A percentile compares a stretch with the other conserved stretches of the same genome.
Evolutionary conservation across 2,329 filamentous ascomycete genomes (phyloP).

Genomic region (Cadophora sp.): DNA sequence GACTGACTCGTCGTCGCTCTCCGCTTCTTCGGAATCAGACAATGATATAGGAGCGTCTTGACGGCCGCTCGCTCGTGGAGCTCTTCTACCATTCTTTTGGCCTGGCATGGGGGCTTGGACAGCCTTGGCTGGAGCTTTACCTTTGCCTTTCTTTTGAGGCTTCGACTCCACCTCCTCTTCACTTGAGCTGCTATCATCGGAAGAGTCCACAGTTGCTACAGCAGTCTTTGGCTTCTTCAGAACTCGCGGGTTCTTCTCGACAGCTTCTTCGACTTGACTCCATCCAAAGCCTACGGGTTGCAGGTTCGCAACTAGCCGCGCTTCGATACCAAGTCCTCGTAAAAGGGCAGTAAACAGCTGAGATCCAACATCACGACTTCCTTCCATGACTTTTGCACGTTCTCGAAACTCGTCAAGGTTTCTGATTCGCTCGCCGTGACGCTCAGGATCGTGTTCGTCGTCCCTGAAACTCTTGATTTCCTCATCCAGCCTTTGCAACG

Average conservation of each 20-base stretch:
- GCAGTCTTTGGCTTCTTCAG: constrained; percentile 37
- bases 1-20: constrained; percentile 60
- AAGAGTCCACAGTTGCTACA: constrained; percentile 16
- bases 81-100: constrained; percentile 31
- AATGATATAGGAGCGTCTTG: constrained; percentile 50
- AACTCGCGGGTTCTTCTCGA: constrained; percentile 45
- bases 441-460: constrained; percentile 63
- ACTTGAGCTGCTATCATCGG: constrained; percentile 21
- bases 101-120: constrained; percentile 27
- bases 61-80: constrained; percentile 37
- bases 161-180: constrained; percentile 39
- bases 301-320: constrained; percentile 82
- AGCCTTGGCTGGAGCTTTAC: constrained; percentile 34
- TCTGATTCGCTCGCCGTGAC: constrained; percentile 80
- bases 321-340: constrained; percentile 80
- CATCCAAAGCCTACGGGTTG: constrained; percentile 91
- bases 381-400: constrained; percentile 72
- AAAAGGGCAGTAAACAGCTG: constrained; percentile 90
- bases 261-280: constrained; percentile 84
- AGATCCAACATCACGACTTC: constrained; percentile 85
- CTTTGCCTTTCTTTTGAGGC: constrained; percentile 33
- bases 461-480: constrained; percentile 74
- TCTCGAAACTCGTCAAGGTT: constrained; percentile 71
- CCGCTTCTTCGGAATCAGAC: constrained; percentile 56
- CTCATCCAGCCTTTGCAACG: constrained; percentile 75